Evolutionary conservation across 345 rosid genomes (phyloP), one percentile per base, ranked within the genome.

Genomic region (Hevea brasiliensis): DNA sequence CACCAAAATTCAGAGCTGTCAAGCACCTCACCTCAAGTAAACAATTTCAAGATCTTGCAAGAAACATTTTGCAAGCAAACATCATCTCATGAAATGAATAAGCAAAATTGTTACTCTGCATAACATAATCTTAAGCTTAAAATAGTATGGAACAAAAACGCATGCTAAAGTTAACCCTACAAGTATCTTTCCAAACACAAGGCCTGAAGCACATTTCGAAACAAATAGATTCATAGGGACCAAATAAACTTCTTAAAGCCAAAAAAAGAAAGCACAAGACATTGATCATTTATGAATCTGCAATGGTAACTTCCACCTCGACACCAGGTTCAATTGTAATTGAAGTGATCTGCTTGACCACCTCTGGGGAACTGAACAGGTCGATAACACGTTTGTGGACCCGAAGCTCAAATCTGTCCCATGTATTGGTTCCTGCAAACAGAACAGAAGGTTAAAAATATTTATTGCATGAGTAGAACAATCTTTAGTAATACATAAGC

Each of bases 281-380:
- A 61, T 61, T 9, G 37, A 60, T 29, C 26, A 13, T 65, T 55
- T 26, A 54, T 23, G 68, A 84, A 55, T 86, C 90, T 11, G 89
- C 88, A 55, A 85, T 84, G 37, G 86, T 86, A 61, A 87, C 94
- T 65, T 89, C 94, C 1, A 87, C 87, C 68, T 86, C 84, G 10
- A 89, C 92, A 72, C 90, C 94, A 55, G 88, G 87, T 60, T 89
- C 92, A 58, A 86, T 82, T 18, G 92, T 86, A 44, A 86, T 89
- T 21, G 91, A 86, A 24, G 88, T 86, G 70, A 89, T 86, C 70
- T 89, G 94, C 85, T 89, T 89, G 26, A 89, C 90, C 18, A 85
- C 89, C 20, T 86, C 89, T 32, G 90, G 85, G 47, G 91, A 84
- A 76, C 91, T 89, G 80, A 80, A 82, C n/a, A 86, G 89, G 70